Evolutionary conservation across 805 yeast species (phyloP).

Genomic region (Hanseniaspora singularis): DNA sequence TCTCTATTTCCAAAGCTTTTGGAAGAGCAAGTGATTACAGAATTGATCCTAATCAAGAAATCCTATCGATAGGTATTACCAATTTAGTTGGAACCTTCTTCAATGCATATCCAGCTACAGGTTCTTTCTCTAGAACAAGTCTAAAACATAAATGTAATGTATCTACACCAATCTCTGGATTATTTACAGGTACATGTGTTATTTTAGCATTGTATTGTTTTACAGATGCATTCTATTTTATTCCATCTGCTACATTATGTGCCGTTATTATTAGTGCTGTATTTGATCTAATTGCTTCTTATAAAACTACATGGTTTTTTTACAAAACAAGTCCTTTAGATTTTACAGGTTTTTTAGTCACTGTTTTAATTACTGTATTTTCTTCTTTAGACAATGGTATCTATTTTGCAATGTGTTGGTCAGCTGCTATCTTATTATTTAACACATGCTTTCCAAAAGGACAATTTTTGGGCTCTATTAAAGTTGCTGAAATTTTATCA

Average conservation of each 20-base stretch:
- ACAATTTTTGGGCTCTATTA: constrained; percentile 65
- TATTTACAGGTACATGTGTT: constrained; percentile 81
- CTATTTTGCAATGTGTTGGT: constrained; percentile 80
- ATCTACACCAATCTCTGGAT: constrained; percentile 84
- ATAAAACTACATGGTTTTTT: constrained; percentile 51
- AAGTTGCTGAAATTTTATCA: constrained; percentile 57
- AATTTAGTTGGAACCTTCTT: constrained; percentile 85
- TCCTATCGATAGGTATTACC: constrained; percentile 84
- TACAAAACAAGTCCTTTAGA: constrained; percentile 69
- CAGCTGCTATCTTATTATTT: constrained; percentile 60
- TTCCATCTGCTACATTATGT: constrained; percentile 76
- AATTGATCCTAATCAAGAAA: constrained; percentile 84
- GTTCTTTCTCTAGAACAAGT: constrained; percentile 90
- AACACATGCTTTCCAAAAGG: constrained; percentile 73
- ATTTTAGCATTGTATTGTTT: constrained; percentile 73
- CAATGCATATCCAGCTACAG: constrained; percentile 90
- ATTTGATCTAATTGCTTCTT: constrained; percentile 65
- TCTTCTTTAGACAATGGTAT: constrained; percentile 77
- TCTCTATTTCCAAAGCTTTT: constrained; percentile 85
- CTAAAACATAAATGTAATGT: constrained; percentile 92
- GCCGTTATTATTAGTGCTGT: constrained; percentile 93
- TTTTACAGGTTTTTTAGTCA: constrained; percentile 56
- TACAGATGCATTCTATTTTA: constrained; percentile 73
- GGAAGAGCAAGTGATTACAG: constrained; percentile 87
- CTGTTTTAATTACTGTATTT: constrained; percentile 64